phyloP scores from a whole-genome alignment of 2,329 filamentous ascomycete species.

The Penicillium palitans region DNA sequence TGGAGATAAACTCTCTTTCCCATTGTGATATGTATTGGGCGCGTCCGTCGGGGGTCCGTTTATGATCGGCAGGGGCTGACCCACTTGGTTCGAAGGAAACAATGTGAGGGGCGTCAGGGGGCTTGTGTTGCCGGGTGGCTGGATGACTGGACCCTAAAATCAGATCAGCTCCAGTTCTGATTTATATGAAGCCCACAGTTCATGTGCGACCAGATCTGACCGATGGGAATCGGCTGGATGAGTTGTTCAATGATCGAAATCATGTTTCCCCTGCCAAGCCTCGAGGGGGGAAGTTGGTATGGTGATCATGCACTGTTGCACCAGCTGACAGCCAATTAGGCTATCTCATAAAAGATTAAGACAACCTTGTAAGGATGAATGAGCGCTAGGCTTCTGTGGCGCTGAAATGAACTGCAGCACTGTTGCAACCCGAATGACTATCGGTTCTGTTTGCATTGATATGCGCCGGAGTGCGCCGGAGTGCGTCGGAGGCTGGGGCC shows the following conservation, averaged over 20 bases:
- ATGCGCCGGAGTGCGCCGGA: background rate
- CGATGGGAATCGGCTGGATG: background rate
- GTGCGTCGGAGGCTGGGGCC: background rate
- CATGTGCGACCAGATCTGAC: background rate
- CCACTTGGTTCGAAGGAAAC: slow-evolving; percentile 15
- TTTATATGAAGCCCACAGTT: background rate
- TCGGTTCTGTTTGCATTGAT: background rate
- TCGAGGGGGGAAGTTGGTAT: background rate
- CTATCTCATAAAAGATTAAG: background rate
- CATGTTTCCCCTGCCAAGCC: slow-evolving; percentile 1
- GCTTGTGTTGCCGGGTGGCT: slow-evolving; percentile 4
- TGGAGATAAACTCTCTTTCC: slow-evolving; percentile 7
- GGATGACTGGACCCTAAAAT: background rate
- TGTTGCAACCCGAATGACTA: background rate
- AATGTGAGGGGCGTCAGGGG: slow-evolving; percentile 5
- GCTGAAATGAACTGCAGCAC: background rate
- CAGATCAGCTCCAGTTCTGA: background rate
- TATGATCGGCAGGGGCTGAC: slow-evolving; percentile 22
- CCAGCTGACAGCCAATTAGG: background rate
- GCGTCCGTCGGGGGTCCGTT: slow-evolving; percentile 7
- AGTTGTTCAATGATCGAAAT: background rate
- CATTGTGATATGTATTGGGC: slow-evolving; percentile 6
- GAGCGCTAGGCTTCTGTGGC: background rate
- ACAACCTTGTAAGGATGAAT: background rate
- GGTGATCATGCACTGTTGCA: background rate